Base-by-base conservation (phyloP, 441 rosid genomes). In the Brassica balearica region DNA sequence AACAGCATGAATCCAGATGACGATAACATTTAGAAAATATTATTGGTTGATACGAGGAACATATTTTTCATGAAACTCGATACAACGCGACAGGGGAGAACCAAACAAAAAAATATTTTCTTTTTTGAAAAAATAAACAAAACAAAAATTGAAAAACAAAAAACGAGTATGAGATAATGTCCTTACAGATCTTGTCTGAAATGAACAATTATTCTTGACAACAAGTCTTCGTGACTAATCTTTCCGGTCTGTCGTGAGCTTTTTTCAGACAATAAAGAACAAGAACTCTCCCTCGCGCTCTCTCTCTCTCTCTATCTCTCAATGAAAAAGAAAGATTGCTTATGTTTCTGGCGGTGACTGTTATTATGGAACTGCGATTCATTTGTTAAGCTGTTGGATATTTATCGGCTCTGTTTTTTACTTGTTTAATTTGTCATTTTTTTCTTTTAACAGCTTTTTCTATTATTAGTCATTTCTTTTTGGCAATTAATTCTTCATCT, bases 301-400 rank as follows among this genome's bases (percentile, higher is more conserved):
- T 25, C 27, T 25, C 27, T 25, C 34, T 43, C 1, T 10, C 14
- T 43, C 58, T 41, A 41, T 51, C 46, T 29, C 20, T 38, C 20
- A 19, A 12, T 51, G 17, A 25, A 61, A 8, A 56, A 22, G 51
- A 63, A 56, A 17, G 12, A 63, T 48, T 63, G 63, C 34, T 63
- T 63, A 19, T 73, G 69, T 48, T 72, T 69, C 3, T 73, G 69
- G 69, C 32, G 51, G 69, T 63, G 69, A 63, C 76, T 63, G 76
- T 73, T 73, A 17, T 73, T 73, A 17, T 48, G 32, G 19, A 63
- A 73, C 51, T 63, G 51, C 56, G 29, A 15, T 48, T 63, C 48
- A 5, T 73, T 63, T 63, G 76, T 73, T 62, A 73, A 73, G 68
- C 36, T 43, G 69, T 27, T 72, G 61, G 69, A 6, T 73, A 73